Conservation (phyloP, 164 flowering plant species). For the Santalum album region DNA sequence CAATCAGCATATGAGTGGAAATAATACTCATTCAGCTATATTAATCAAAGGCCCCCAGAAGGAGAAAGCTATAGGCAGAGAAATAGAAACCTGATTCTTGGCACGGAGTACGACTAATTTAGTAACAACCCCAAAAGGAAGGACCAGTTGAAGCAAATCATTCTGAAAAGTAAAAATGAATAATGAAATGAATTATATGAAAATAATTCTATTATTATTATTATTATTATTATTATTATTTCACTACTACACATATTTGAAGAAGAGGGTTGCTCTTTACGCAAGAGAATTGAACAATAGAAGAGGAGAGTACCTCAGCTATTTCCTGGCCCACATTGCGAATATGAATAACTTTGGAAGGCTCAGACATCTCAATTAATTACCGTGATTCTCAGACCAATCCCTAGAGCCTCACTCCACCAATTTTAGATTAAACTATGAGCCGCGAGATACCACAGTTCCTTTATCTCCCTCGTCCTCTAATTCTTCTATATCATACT, state of each 20-base stretch:
- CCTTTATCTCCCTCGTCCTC: too few relatives aligned
- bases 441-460: too few relatives aligned
- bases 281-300: neutral
- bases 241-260: too few relatives aligned
- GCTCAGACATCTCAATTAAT: neutral
- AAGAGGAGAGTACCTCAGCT: neutral
- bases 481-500: too few relatives aligned
- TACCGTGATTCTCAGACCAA: neutral
- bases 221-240: neutral
- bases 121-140: slow-evolving; percentile 5
- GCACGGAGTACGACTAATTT: slow-evolving; percentile 5
- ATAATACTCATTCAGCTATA: too few relatives aligned
- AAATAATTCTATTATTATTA: neutral
- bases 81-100: slow-evolving; percentile 5
- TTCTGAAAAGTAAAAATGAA: neutral
- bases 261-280: neutral
- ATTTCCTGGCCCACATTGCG: slow-evolving; percentile 7
- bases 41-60: neutral
- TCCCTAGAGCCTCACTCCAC: too few relatives aligned
- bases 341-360: slow-evolving; percentile 4
- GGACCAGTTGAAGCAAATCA: slow-evolving; percentile 6
- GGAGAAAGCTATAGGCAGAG: too few relatives aligned
- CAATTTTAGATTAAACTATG: too few relatives aligned
- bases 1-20: too few relatives aligned
- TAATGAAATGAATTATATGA: neutral